Evolutionary conservation across 306 rosid genomes (phyloP).

Genomic region (Cucumis melo): DNA sequence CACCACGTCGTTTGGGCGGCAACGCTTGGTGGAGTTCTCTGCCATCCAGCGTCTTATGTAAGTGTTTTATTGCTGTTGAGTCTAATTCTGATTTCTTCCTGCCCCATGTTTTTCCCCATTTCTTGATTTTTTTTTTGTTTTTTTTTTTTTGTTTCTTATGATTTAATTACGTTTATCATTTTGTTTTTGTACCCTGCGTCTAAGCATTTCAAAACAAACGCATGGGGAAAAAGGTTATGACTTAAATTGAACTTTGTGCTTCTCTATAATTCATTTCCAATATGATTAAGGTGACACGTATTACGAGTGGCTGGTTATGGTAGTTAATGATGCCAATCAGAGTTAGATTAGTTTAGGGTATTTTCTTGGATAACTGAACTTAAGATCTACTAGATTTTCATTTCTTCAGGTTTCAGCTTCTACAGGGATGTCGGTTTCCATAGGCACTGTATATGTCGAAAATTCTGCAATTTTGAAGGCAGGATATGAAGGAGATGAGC

Average conservation of each 20-base stretch:
- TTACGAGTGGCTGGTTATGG: background rate
- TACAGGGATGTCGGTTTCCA: constrained; percentile 21
- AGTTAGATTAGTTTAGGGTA: background rate
- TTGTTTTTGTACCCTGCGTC: background rate
- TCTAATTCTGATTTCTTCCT: background rate
- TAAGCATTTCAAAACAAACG: background rate
- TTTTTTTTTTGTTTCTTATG: background rate
- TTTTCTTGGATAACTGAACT: constrained; percentile 12
- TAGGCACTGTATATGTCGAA: constrained; percentile 25
- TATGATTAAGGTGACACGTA: background rate
- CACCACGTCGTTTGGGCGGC: constrained; percentile 31
- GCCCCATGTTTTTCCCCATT: background rate
- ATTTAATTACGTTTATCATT: background rate
- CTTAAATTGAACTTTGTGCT: background rate
- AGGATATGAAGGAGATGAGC: constrained; percentile 41
- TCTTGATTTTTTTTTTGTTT: background rate
- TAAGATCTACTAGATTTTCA: constrained; percentile 38
- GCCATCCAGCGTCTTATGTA: constrained; percentile 47
- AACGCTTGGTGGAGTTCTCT: constrained; percentile 25
- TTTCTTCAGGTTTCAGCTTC: constrained; percentile 48
- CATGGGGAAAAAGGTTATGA: background rate
- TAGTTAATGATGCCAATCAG: background rate
- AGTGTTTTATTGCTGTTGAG: constrained; percentile 11
- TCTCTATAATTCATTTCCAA: background rate
- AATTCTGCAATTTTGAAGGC: constrained; percentile 23